These are phyloP conservation scores for Astragalus membranaceus DNA, from an alignment of 306 rosid species.

Conservation along the genomic window DNA sequence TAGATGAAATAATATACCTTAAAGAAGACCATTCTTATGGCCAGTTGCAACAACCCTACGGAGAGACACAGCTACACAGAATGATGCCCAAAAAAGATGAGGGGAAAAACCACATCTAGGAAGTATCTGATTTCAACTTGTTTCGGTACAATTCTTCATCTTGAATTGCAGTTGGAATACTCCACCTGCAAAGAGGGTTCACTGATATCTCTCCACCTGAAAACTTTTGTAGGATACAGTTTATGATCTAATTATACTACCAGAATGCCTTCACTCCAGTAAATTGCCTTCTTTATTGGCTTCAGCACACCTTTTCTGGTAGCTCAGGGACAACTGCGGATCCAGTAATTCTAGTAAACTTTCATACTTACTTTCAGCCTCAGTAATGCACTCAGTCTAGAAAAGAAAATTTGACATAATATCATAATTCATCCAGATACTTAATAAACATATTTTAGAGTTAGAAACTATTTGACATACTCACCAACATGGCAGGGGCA, in stretches of 20 bases:
- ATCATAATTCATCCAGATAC: background rate
- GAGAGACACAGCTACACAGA: too few species aligned
- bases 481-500: slow-evolving; percentile 76
- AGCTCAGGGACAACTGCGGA: slow-evolving; percentile 54
- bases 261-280: background rate
- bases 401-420: slow-evolving; percentile 10
- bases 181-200: slow-evolving; percentile 76
- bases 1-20: too few species aligned
- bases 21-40: too few species aligned
- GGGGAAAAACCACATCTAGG: too few species aligned
- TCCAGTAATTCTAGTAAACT: too few species aligned
- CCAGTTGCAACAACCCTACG: too few species aligned
- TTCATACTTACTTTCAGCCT: slow-evolving; percentile 80
- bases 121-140: slow-evolving; percentile 25
- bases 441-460: background rate
- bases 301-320: slow-evolving; percentile 81
- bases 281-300: slow-evolving; percentile 82
- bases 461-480: slow-evolving; percentile 24
- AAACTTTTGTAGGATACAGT: background rate
- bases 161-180: slow-evolving; percentile 58
- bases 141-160: slow-evolving; percentile 69
- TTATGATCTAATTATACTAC: background rate
- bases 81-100: too few species aligned
- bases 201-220: slow-evolving; percentile 70
- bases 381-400: slow-evolving; percentile 69